phyloP scores from a whole-genome alignment of 768 basidiomycete genomes.

The Pseudohyphozyma bogoriensis region DNA sequence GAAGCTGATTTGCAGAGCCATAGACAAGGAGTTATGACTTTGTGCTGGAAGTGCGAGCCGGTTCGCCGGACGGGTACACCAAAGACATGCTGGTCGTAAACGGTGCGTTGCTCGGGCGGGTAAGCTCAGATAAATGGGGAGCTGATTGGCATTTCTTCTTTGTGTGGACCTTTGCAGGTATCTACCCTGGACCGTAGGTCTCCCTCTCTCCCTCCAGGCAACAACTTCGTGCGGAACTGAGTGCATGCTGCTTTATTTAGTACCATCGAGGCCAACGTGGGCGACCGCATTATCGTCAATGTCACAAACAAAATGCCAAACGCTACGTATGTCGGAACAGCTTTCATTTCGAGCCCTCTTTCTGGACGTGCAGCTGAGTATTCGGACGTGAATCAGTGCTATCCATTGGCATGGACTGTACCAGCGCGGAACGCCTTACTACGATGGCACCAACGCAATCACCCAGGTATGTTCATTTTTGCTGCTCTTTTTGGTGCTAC shows the following conservation, averaged over 20 bases:
- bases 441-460: conserved; percentile 46
- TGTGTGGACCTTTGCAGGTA: too few species aligned
- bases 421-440: conserved; percentile 41
- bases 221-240: too few species aligned
- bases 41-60: conserved; percentile 3
- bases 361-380: too few species aligned
- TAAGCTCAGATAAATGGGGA: neutral
- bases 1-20: too few species aligned
- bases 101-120: conserved; percentile 1
- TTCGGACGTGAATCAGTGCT: neutral
- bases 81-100: conserved; percentile 28
- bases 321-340: neutral
- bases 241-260: too few species aligned
- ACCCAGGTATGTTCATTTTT: conserved; percentile 28
- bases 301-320: conserved; percentile 16
- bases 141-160: neutral
- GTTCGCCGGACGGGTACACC: conserved; percentile 7
- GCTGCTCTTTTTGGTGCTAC: neutral
- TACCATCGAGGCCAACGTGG: conserved; percentile 24
- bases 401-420: conserved; percentile 31
- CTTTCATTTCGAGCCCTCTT: too few species aligned
- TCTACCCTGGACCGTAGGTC: conserved; percentile 21
- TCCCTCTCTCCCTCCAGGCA: too few species aligned
- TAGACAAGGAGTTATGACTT: conserved; percentile 10
- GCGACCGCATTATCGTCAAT: conserved; percentile 22